Evolutionary conservation across 169 alveolate genomes (phyloP), one percentile per base, ranked within the genome.

Genomic region (Eimeria maxima): DNA sequence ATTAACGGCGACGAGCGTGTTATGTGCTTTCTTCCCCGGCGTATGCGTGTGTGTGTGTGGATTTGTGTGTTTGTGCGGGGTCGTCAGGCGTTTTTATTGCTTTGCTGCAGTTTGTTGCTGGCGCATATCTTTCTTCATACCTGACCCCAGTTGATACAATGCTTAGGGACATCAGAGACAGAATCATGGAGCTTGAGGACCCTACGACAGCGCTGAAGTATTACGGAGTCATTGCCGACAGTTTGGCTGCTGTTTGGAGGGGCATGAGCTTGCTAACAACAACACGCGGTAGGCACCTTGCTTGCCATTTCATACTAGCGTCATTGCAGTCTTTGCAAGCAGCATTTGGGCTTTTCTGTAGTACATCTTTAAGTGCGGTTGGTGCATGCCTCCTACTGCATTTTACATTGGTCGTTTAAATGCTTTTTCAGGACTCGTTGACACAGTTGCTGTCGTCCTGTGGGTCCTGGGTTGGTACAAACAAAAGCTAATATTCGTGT

Each of bases 201-300:
- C 89, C 89, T 22, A 78, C 89, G 7, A 78, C 69, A n/a, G 89
- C 89, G 6, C 89, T 78, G 45, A 78, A 78, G 67, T 78, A 78
- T 27, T 78, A 78, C 22, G 55, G 55, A 33, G 67, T 78, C 20
- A 78, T 78, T 8, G n/a, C 89, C 13, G 44, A 45, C 22, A 78
- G 89, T 22, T 27, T 78, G 33, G 89, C 89, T 45, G 65, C 55
- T 29, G 33, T 78, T 13, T 78, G 89, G 89, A 78, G 47, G 55
- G 63, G 65, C 7, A 78, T 50, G 89, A 78, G 44, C 29, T 78
- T 78, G 55, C 22, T 78, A 27, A 78, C 89, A 11, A 78, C 89
- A 45, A 42, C 29, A 20, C 65, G 89, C 14, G 89, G 89, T 78
- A 78, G 45, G 67, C 16, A 14, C 16, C 60, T 7, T 53, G 60